Percentiles rank a stretch among this genome's conserved stretches.
These are phyloP conservation scores for Pythium aristosporum DNA, from an alignment of 352 stramenopile species.

Conservation along the genomic window DNA sequence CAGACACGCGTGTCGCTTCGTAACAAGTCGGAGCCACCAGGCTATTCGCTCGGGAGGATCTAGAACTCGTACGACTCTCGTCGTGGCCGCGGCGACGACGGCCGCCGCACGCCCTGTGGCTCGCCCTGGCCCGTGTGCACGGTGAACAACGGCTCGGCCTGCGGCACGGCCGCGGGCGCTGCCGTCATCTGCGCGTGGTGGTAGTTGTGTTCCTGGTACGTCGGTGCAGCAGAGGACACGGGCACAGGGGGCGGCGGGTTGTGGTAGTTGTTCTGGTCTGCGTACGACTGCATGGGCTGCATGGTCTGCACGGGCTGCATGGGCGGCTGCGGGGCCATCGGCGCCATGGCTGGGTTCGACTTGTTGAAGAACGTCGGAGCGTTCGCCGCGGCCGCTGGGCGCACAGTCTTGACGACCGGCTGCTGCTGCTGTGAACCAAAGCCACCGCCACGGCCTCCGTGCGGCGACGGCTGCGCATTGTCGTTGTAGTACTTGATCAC, in stretches of 20 bases:
- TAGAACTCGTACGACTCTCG: slow-evolving; percentile 46
- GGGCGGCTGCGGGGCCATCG: neutral
- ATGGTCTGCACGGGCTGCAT: too few species aligned
- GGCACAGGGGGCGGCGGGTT: neutral
- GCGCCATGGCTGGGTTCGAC: slow-evolving; percentile 7
- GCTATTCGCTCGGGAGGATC: neutral
- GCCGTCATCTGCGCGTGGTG: slow-evolving; percentile 17
- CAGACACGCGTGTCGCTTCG: neutral
- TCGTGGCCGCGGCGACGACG: slow-evolving; percentile 32
- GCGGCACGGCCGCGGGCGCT: neutral
- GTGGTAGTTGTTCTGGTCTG: slow-evolving; percentile 10
- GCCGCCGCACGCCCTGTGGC: slow-evolving; percentile 20
- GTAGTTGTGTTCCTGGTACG: slow-evolving; percentile 19
- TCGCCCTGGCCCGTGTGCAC: slow-evolving; percentile 18
- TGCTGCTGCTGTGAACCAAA: slow-evolving; percentile 14
- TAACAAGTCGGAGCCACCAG: too few species aligned
- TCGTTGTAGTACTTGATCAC: slow-evolving; percentile 32
- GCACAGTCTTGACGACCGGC: slow-evolving; percentile 21
- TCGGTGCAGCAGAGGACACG: neutral
- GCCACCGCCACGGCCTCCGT: slow-evolving; percentile 12
- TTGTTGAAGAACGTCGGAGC: slow-evolving; percentile 28
- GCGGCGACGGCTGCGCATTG: slow-evolving; percentile 25
- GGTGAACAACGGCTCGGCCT: slow-evolving; percentile 22
- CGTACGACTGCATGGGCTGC: neutral
- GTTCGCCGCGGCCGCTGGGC: slow-evolving; percentile 22